A percentile compares a stretch with the other conserved stretches of the same genome.
phyloP scores from a whole-genome alignment of 73 alveolate species.

The Paramecium octaurelia region DNA sequence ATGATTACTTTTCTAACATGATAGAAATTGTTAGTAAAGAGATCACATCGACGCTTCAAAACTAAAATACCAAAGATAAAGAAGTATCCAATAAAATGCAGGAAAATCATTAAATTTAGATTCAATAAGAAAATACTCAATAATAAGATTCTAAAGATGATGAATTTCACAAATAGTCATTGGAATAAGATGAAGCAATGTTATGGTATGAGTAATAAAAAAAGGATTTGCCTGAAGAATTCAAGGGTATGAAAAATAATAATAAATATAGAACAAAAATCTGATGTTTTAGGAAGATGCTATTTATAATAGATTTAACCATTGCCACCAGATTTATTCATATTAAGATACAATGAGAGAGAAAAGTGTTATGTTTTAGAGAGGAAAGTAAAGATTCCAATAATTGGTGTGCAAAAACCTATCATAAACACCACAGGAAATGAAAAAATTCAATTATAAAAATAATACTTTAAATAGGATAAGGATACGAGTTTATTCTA shows the following conservation, averaged over 20 bases:
- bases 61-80: neutral
- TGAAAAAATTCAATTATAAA: neutral
- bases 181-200: neutral
- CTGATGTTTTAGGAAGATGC: conserved; percentile 21
- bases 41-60: neutral
- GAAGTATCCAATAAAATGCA: neutral
- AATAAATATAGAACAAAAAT: neutral
- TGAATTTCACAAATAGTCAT: neutral
- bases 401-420: neutral
- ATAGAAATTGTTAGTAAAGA: conserved; percentile 51
- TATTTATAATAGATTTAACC: neutral
- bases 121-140: neutral
- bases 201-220: conserved; percentile 23
- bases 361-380: conserved; percentile 41
- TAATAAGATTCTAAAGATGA: conserved; percentile 8
- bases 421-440: neutral
- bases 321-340: conserved; percentile 6
- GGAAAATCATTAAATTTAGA: neutral
- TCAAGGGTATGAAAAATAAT: neutral
- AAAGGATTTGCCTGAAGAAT: conserved; percentile 4
- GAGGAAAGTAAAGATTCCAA: conserved; percentile 51
- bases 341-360: conserved; percentile 8
- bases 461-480: neutral
- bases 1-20: neutral
- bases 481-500: conserved; percentile 1